Base-by-base conservation (phyloP, 306 rosid species). In the Acacia crassicarpa region DNA sequence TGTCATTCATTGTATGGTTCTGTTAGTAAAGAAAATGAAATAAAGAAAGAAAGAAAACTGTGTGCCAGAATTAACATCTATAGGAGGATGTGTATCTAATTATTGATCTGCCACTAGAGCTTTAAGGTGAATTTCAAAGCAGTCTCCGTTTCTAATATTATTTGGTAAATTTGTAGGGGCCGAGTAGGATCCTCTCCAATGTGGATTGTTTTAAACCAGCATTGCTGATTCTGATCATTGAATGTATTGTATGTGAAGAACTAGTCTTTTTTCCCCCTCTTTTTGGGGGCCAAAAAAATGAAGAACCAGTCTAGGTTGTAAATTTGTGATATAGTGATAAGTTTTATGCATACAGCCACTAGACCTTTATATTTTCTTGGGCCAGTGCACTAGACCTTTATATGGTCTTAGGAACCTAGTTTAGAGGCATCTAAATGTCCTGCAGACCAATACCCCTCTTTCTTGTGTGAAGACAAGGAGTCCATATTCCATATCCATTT, bases 1-100 rank as follows among this genome's bases (percentile, higher is more conserved):
- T 84, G 89, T 85, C 67, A 87, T 84, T 86, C 86, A 30, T 35
- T 75, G 30, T 51, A 58, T 80, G 81, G 81, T 88, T 71, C 77
- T 63, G 68, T 80, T 79, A 53, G 54, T 80, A 76, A 44, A 58
- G 83, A 82, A 54, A 73, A 78, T 41, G 43, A 38, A 80, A 76
- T 10, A 14, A 9, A 3, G 16, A 48, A 48, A 48, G 15, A 48
- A 9, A 3, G 16, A 82, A 66, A 83, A 41, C 49, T 58, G 43
- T 65, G 76, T 76, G 27, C 69, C 66, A 7, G 81, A 67, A 58
- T 43, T 69, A 79, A 74, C 20, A 84, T 74, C 45, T 72, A 72
- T 71, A 62, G 77, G 76, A 56, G 77, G 67, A 70, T 79, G 63
- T 54, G 72, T 59, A 32, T 78, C 74, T 69, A 67, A 67, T 54